Evolutionary conservation across 441 rosid species (phyloP), one percentile per base, ranked within the genome.

Genomic region (Viola pubescens): DNA sequence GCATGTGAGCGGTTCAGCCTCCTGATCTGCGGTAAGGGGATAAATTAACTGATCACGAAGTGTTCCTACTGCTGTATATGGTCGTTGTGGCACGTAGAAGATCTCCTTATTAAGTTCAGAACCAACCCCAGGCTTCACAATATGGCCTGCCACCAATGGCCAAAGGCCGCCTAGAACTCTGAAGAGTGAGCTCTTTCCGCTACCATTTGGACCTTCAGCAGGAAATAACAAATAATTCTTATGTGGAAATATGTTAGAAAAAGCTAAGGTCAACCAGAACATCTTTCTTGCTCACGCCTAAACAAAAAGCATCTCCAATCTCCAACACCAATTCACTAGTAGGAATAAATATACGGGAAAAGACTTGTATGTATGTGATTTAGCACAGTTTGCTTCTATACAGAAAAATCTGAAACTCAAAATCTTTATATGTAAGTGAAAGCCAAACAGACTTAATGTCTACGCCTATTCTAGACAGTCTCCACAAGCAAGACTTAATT

Each of bases 141-240:
- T 95, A 75, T 81, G 87, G 57, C 99, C 99, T 63, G 96, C 81
- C 19, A 89, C 88, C 65, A 95, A 73, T 16, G 99, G 99, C 99
- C 99, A 95, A 66, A 95, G 88, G 60, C 99, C 99, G 72, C 99
- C 98, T 64, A 95, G 77, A 73, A 95, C 99, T 59, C 99, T 91
- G 73, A 95, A 95, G 68, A 95, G 99, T 14, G 99, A 95, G 78
- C 99, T 95, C 80, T 95, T 95, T 62, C 99, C 99, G 70, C 98
- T 95, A 52, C 99, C 99, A 75, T 95, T 95, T 55, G 99, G 99
- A 76, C 99, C 99, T 95, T 72, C 71, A 68, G 63, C 13, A 75
- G 58, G 79, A 76, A 68, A 56, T 47, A 66, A 63, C 42, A 50
- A 9, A 50, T 39, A 46, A 6, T 45, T 34, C 44, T 61, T 39